Percentiles rank a stretch among this genome's conserved stretches.
Evolutionary conservation across 495 filamentous ascomycete genomes (phyloP).

Genomic region (Hypoxylon rickii): DNA sequence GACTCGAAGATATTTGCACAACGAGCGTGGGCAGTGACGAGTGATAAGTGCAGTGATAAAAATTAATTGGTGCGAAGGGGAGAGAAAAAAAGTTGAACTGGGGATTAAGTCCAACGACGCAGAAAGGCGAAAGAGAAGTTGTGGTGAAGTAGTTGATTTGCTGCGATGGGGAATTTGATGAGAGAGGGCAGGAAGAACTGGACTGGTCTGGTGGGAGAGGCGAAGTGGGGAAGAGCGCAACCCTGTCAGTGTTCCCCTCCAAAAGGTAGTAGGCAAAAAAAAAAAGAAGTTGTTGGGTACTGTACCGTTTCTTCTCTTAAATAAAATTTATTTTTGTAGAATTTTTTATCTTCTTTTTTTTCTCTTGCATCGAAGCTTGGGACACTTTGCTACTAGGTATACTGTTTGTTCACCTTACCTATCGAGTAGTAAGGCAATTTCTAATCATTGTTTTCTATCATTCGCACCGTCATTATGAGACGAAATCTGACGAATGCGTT

Average conservation of each 20-base stretch:
- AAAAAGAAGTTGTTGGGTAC: constrained; percentile 31
- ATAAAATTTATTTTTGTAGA: constrained; percentile 24
- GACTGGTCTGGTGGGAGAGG: constrained; percentile 36
- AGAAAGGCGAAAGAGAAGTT: constrained; percentile 21
- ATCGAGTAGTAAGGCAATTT: no score
- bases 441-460: background rate
- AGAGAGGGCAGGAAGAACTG: constrained; percentile 32
- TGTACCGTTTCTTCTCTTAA: constrained; percentile 14
- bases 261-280: constrained; percentile 16
- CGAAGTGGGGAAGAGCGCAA: constrained; percentile 37
- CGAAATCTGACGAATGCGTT: background rate
- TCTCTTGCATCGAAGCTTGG: no score
- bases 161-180: constrained; percentile 34
- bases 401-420: no score
- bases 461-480: background rate
- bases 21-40: constrained; percentile 8
- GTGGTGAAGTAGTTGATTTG: constrained; percentile 29
- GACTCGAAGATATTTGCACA: constrained; percentile 9
- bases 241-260: constrained; percentile 29
- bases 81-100: constrained; percentile 30
- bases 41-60: constrained; percentile 6
- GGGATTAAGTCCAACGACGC: constrained; percentile 29
- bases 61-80: constrained; percentile 17
- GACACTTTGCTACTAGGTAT: no score
- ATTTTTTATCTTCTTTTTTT: background rate